Evolutionary conservation across 441 rosid genomes (phyloP).

Genomic region (Populus hybrid): DNA sequence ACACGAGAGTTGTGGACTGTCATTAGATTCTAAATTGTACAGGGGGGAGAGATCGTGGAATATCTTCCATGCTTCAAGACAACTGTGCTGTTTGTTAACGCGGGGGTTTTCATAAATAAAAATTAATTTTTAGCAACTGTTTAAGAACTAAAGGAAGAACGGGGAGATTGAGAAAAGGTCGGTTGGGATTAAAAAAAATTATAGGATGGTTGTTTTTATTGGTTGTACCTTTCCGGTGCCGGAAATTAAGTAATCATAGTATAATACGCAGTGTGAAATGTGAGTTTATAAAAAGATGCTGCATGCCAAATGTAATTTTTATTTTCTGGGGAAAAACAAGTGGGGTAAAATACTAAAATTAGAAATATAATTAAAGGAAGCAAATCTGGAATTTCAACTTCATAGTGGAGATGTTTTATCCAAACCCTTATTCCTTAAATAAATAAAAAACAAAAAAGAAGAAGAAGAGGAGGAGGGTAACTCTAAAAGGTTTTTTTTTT

Average conservation of each 20-base stretch:
- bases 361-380: background rate
- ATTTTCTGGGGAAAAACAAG: background rate
- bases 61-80: slow-evolving; percentile 13
- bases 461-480: background rate
- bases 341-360: background rate
- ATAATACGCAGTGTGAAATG: too few relatives aligned
- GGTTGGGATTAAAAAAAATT: too few relatives aligned
- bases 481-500: background rate
- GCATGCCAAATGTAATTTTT: too few relatives aligned
- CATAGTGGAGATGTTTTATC: background rate
- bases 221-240: too few relatives aligned
- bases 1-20: background rate
- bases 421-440: background rate
- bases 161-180: too few relatives aligned
- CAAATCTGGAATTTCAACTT: background rate
- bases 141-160: too few relatives aligned
- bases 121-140: too few relatives aligned
- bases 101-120: too few relatives aligned
- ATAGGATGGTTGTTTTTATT: background rate
- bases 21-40: slow-evolving; percentile 9
- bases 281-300: too few relatives aligned
- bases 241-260: too few relatives aligned
- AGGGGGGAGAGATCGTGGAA: background rate
- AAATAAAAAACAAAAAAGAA: background rate
- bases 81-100: background rate